Conservation (phyloP, 2,329 filamentous ascomycete species). For the Spiromastix sp. region DNA sequence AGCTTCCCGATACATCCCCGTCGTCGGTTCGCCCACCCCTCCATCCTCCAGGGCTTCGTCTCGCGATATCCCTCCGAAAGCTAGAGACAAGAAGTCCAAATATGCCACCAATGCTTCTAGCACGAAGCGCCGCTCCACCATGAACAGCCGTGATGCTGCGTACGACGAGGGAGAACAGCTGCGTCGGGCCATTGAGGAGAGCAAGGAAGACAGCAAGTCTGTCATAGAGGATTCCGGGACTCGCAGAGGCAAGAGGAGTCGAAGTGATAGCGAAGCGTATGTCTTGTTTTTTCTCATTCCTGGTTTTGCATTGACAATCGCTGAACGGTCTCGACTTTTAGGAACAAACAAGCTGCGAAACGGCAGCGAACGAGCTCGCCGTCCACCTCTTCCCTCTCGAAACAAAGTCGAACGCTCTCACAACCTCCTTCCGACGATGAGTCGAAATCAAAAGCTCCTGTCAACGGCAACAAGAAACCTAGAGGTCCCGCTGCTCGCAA, state of each 20-base stretch:
- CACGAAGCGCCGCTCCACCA: slow-evolving; percentile 82
- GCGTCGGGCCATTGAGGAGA: slow-evolving; percentile 84
- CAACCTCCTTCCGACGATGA: slow-evolving; percentile 57
- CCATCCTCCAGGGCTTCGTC: slow-evolving; percentile 35
- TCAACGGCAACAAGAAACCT: slow-evolving; percentile 44
- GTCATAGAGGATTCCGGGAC: slow-evolving; percentile 44
- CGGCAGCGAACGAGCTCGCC: slow-evolving; percentile 73
- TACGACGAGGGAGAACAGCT: slow-evolving; percentile 93
- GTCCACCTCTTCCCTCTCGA: slow-evolving; percentile 51
- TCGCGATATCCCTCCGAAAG: slow-evolving; percentile 27
- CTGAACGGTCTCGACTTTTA: slow-evolving; percentile 38
- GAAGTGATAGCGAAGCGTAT: slow-evolving; percentile 92
- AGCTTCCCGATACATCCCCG: slow-evolving; percentile 54
- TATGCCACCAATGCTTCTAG: slow-evolving; percentile 45
- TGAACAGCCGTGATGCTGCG: slow-evolving; percentile 91
- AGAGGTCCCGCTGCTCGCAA: slow-evolving; percentile 48
- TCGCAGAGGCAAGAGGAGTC: slow-evolving; percentile 67
- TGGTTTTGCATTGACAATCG: slow-evolving; percentile 8
- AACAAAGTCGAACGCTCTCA: slow-evolving; percentile 35
- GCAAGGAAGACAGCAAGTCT: slow-evolving; percentile 64
- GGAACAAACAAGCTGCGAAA: slow-evolving; percentile 62
- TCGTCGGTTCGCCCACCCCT: slow-evolving; percentile 40
- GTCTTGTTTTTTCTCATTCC: slow-evolving; percentile 28
- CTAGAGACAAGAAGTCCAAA: slow-evolving; percentile 34
- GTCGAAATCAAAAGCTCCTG: slow-evolving; percentile 26